Percentiles rank a stretch among this genome's conserved stretches.
These are phyloP conservation scores for Oryza punctata DNA, from an alignment of 176 grass and related monocot species.

Conservation along the genomic window DNA sequence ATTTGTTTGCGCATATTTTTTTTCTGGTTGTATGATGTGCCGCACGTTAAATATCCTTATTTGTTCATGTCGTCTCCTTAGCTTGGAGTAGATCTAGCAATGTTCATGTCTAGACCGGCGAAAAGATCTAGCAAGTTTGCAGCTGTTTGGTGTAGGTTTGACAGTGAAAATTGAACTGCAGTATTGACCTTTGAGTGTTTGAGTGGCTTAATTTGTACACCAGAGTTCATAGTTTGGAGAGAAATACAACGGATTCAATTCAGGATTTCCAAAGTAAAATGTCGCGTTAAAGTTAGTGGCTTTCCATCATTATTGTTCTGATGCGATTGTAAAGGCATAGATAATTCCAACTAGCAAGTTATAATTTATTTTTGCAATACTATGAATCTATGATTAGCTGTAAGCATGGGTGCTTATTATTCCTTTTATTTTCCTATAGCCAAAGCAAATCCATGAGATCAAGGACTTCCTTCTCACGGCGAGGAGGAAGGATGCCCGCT, in stretches of 20 bases:
- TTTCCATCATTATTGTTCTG: neutral
- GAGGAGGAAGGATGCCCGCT: slow-evolving; percentile 56
- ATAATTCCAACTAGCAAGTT: too few species aligned
- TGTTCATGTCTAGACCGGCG: too few species aligned
- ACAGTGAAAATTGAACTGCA: too few species aligned
- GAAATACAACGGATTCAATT: neutral
- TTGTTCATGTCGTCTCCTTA: too few species aligned
- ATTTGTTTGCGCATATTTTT: too few species aligned
- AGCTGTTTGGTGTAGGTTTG: too few species aligned
- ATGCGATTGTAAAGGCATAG: neutral
- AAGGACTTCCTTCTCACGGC: slow-evolving; percentile 52
- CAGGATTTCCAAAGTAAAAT: too few species aligned
- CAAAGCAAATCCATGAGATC: slow-evolving; percentile 51
- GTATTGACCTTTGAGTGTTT: too few species aligned
- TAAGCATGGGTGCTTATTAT: neutral
- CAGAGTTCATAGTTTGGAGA: neutral
- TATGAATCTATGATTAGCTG: neutral
- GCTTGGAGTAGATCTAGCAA: too few species aligned
- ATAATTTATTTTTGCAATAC: neutral
- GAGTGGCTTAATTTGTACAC: neutral
- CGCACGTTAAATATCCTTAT: too few species aligned
- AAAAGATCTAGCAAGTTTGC: too few species aligned
- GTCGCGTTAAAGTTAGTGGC: neutral
- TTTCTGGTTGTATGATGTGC: too few species aligned
- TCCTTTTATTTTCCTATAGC: neutral